These are phyloP conservation scores for Chytriomyces confervae DNA, from an alignment of 192 early-diverging fungal genomes.

Conservation along the genomic window DNA sequence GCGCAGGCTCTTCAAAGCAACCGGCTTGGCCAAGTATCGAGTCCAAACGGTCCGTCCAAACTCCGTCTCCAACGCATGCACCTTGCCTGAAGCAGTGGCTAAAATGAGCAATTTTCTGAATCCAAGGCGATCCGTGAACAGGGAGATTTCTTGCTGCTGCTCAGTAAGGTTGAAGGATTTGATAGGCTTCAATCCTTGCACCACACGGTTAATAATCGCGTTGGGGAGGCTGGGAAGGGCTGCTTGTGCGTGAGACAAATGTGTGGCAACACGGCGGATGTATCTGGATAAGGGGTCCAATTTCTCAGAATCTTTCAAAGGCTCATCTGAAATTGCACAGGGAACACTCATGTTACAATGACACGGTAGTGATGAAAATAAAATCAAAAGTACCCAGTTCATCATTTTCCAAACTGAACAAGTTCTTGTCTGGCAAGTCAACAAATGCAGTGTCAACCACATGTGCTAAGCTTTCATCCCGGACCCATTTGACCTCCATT, in stretches of 20 bases:
- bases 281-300: conserved; percentile 67
- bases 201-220: background rate
- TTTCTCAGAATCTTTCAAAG: conserved; percentile 48
- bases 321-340: conserved; percentile 51
- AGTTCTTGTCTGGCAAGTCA: conserved; percentile 76
- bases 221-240: background rate
- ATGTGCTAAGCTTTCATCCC: conserved; percentile 84
- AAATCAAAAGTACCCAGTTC: conserved; percentile 57
- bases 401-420: conserved; percentile 70
- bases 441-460: conserved; percentile 73
- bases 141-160: background rate
- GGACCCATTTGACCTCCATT: conserved; percentile 69
- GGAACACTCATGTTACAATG: conserved; percentile 19
- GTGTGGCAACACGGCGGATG: conserved; percentile 61
- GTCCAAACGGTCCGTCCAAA: conserved; percentile 83
- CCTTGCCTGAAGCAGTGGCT: conserved; percentile 75
- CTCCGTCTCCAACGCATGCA: conserved; percentile 83
- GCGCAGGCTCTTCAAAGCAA: conserved; percentile 51
- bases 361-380: background rate
- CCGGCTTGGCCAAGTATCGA: conserved; percentile 49
- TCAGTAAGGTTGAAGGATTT: background rate
- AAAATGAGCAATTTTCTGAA: conserved; percentile 89
- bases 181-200: background rate
- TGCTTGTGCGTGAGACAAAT: conserved; percentile 45
- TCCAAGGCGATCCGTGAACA: conserved; percentile 55